These are phyloP conservation scores for Kluyveromyces sp. DNA, from an alignment of 1,139 yeast species.

Conservation along the genomic window DNA sequence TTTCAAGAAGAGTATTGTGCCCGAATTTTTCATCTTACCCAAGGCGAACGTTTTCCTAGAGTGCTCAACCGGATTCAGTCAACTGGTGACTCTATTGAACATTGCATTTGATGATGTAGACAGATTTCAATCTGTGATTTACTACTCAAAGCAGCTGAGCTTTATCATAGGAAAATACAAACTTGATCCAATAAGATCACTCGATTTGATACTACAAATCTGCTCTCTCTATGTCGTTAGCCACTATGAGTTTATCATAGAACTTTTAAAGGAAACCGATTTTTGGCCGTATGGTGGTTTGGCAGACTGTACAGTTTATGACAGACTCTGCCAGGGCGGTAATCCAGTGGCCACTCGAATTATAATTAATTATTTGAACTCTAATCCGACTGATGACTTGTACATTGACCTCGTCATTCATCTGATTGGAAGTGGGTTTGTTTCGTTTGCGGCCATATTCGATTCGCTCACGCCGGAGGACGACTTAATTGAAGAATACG, in stretches of 20 bases:
- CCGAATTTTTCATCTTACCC: constrained; percentile 49
- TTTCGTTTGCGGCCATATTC: constrained; percentile 59
- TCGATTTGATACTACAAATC: constrained; percentile 55
- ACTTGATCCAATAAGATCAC: constrained; percentile 67
- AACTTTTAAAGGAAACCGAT: constrained; percentile 44
- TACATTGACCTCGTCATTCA: constrained; percentile 44
- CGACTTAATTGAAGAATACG: constrained; percentile 33
- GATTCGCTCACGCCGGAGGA: constrained; percentile 46
- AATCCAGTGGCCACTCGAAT: constrained; percentile 53
- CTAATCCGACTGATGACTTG: constrained; percentile 36
- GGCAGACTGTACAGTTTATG: constrained; percentile 17
- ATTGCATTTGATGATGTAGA: constrained; percentile 39
- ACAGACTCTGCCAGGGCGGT: constrained; percentile 45
- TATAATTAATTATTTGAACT: constrained; percentile 48
- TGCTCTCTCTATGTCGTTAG: constrained; percentile 41
- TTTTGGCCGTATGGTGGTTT: constrained; percentile 56
- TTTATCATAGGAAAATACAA: constrained; percentile 68
- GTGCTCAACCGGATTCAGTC: constrained; percentile 75
- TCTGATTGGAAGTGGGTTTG: constrained; percentile 60
- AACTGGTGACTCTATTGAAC: constrained; percentile 49
- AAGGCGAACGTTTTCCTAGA: constrained; percentile 73
- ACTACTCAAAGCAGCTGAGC: constrained; percentile 46
- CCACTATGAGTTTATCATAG: constrained; percentile 42
- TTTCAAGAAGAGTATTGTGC: constrained; percentile 11
- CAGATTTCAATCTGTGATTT: constrained; percentile 39